Percentiles rank a stretch among this genome's conserved stretches.
Conservation (phyloP, 2,329 filamentous ascomycete genomes). For the Curvularia eragrostidis region DNA sequence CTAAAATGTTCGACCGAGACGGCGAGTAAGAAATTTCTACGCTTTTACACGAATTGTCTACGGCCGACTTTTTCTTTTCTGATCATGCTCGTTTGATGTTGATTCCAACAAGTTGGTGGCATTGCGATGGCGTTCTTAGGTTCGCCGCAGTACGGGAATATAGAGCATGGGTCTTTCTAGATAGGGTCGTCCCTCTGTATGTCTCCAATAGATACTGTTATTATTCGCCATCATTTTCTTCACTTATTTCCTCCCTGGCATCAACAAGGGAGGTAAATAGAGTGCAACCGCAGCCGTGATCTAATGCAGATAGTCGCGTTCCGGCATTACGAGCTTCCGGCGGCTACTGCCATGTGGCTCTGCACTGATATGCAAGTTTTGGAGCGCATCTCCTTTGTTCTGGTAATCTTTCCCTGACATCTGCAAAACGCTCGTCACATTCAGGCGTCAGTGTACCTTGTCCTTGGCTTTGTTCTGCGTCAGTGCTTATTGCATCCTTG, state of each 20-base stretch:
- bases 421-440: slow-evolving; percentile 20
- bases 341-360: slow-evolving; percentile 12
- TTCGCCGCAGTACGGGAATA: slow-evolving; percentile 11
- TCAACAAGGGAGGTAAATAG: slow-evolving; percentile 27
- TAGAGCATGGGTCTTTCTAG: slow-evolving; percentile 19
- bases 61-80: slow-evolving; percentile 12
- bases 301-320: slow-evolving; percentile 17
- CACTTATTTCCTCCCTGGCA: neutral
- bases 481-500: slow-evolving; percentile 10
- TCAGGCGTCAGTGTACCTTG: slow-evolving; percentile 11
- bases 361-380: slow-evolving; percentile 30
- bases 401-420: slow-evolving; percentile 22
- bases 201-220: slow-evolving; percentile 12
- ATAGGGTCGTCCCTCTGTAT: slow-evolving; percentile 6
- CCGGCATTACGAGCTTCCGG: slow-evolving; percentile 18
- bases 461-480: slow-evolving; percentile 23
- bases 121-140: slow-evolving; percentile 34
- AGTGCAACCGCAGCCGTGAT: slow-evolving; percentile 24
- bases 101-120: slow-evolving; percentile 22
- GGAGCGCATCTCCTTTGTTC: slow-evolving; percentile 39
- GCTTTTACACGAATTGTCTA: neutral
- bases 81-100: slow-evolving; percentile 15
- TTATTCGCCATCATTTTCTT: neutral
- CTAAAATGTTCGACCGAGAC: slow-evolving; percentile 68
- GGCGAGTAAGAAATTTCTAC: slow-evolving; percentile 30